Conservation (phyloP, 2,329 filamentous ascomycete species). For the Bipolaris zeicola region DNA sequence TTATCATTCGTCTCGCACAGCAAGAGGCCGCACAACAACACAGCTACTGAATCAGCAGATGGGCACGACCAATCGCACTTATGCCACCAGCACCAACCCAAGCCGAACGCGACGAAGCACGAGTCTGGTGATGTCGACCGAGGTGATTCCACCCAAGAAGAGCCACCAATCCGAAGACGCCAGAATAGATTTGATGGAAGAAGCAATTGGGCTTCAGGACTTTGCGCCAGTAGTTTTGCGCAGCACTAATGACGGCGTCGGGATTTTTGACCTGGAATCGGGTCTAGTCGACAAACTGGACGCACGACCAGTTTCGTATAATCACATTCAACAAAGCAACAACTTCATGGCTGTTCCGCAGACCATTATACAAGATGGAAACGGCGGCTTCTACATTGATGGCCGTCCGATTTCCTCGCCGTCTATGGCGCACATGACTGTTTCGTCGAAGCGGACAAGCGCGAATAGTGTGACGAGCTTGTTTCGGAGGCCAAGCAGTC, state of each 20-base stretch:
- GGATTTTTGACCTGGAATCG: slow-evolving; percentile 18
- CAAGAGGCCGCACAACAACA: slow-evolving; percentile 30
- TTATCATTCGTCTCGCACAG: slow-evolving; percentile 38
- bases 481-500: slow-evolving; percentile 13
- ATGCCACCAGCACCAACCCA: slow-evolving; percentile 7
- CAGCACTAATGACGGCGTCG: slow-evolving; percentile 1
- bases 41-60: slow-evolving; percentile 18
- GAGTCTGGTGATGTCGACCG: slow-evolving; percentile 19
- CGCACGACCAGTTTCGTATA: slow-evolving; percentile 10
- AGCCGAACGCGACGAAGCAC: slow-evolving; percentile 19
- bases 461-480: slow-evolving; percentile 18
- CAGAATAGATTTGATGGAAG: slow-evolving; percentile 13
- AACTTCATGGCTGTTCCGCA: not conserved
- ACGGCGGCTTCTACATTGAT: slow-evolving; percentile 23
- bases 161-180: slow-evolving; percentile 19
- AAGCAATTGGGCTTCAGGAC: slow-evolving; percentile 21
- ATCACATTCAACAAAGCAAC: slow-evolving; percentile 3
- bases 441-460: slow-evolving; percentile 14
- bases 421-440: slow-evolving; percentile 14
- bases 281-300: slow-evolving; percentile 3
- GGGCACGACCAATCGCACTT: slow-evolving; percentile 6
- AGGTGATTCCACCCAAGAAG: slow-evolving; percentile 7
- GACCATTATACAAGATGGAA: slow-evolving; percentile 20
- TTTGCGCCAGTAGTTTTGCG: slow-evolving; percentile 17
- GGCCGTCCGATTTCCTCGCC: slow-evolving; percentile 20